Base-by-base conservation (phyloP, 768 basidiomycete species). In the Russula emetica region DNA sequence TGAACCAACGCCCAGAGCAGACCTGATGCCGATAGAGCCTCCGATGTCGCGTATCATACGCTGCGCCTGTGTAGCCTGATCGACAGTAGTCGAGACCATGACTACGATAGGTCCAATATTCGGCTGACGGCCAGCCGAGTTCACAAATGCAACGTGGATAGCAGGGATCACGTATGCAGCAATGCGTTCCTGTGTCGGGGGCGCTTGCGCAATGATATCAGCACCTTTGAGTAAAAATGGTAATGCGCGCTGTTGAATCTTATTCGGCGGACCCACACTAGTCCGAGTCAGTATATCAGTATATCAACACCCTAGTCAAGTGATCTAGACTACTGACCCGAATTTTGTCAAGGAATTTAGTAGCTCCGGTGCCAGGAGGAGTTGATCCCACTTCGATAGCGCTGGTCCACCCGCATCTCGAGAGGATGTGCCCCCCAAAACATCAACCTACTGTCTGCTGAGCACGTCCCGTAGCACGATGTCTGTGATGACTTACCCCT, bases 121-220 rank as follows among this genome's bases (percentile, higher is more conserved):
- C 18, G 85, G 80, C 38, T 79, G 80, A 13, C 81, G 83, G 32
- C 76, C 76, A 20, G 77, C 69, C 28, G 87, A 80, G 64, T 87
- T 82, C 40, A 85, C 82, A 61, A 94, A 78, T 38, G 90, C 88
- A 58, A 88, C 83, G 71, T 93, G 90, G 51, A 94, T 89, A 32
- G 90, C 90, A 55, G 92, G 94, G 64, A 96, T 94, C 55, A 94
- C 87, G 76, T 99, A 99, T 63, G 95, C 94, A 26, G 96, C 95
- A 70, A 99, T 99, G 52, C 97, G 84, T 74, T 99, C 97, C 74
- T 98, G 96, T 0, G 97, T 98, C 0, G 97, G 95, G 53, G 97
- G 97, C 11, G 96, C 97, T 76, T 99, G 97, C 10, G 96, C 95
- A 71, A 99, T 98, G 71, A 98, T 98, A 70, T 99, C 97, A 42